phyloP scores from a whole-genome alignment of 306 rosid species.

The Lablab purpureus region DNA sequence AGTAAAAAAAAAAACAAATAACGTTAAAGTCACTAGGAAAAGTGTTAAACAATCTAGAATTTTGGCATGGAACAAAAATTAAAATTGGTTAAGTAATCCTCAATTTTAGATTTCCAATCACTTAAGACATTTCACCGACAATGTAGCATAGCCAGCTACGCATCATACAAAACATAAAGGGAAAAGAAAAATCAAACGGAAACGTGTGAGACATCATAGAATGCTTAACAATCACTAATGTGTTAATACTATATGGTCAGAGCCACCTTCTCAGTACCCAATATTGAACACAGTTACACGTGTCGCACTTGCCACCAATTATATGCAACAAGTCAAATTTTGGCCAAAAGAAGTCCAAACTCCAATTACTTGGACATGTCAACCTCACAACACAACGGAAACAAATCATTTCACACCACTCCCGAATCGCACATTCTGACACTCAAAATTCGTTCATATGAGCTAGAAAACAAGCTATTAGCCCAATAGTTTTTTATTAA shows the following conservation, averaged over 20 bases:
- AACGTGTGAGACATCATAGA: slow-evolving; percentile 23
- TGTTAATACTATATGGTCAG: slow-evolving; percentile 32
- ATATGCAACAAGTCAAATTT: slow-evolving; percentile 21
- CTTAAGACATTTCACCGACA: neutral
- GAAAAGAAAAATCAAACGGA: neutral
- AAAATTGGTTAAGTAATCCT: neutral
- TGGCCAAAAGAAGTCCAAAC: neutral
- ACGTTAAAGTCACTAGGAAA: neutral
- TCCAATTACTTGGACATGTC: slow-evolving; percentile 21
- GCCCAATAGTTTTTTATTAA: neutral
- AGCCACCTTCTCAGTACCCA: slow-evolving; percentile 33
- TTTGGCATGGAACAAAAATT: neutral
- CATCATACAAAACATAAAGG: neutral
- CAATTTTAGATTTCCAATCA: neutral
- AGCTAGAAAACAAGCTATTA: neutral
- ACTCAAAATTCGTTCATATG: neutral
- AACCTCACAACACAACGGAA: neutral
- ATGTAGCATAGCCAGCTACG: neutral
- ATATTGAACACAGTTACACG: slow-evolving; percentile 34
- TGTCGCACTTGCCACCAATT: slow-evolving; percentile 23
- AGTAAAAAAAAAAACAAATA: neutral
- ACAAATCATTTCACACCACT: neutral
- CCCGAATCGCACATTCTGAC: neutral
- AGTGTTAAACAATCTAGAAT: neutral
- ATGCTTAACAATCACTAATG: neutral